Evolutionary conservation across 2,329 filamentous ascomycete genomes (phyloP).

Genomic region (Pyricularia sp.): DNA sequence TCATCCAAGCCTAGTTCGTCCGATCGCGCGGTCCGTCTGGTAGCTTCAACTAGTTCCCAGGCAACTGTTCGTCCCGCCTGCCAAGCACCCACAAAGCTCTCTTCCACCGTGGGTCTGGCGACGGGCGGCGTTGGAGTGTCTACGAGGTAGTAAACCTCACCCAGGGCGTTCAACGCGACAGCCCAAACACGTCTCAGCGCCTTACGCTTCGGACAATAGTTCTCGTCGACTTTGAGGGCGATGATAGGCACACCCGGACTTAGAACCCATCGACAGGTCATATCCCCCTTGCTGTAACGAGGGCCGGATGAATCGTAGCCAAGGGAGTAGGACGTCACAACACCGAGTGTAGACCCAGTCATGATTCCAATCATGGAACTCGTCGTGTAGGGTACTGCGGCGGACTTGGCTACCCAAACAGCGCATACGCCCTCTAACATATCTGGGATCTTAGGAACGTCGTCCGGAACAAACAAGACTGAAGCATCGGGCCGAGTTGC

Average conservation of each 20-base stretch:
- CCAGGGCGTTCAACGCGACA: slow-evolving; percentile 86
- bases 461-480: slow-evolving; percentile 42
- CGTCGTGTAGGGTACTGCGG: slow-evolving; percentile 60
- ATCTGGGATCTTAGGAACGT: slow-evolving; percentile 68
- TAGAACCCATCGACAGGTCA: slow-evolving; percentile 82
- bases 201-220: slow-evolving; percentile 63
- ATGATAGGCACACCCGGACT: slow-evolving; percentile 91
- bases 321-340: slow-evolving; percentile 74
- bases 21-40: slow-evolving; percentile 59
- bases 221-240: slow-evolving; percentile 73
- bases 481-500: slow-evolving; percentile 43
- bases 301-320: slow-evolving; percentile 49
- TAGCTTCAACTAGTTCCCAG: slow-evolving; percentile 75
- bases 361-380: slow-evolving; percentile 74
- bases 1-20: slow-evolving; percentile 64
- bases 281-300: slow-evolving; percentile 61
- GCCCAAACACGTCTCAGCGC: slow-evolving; percentile 71
- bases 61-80: slow-evolving; percentile 65
- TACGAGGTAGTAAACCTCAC: slow-evolving; percentile 80
- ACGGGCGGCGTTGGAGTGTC: slow-evolving; percentile 54
- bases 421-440: slow-evolving; percentile 63
- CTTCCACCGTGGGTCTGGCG: slow-evolving; percentile 36
- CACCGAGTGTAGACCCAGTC: slow-evolving; percentile 72
- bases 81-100: slow-evolving; percentile 65
- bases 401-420: slow-evolving; percentile 85